phyloP scores from a whole-genome alignment of 139 green algal genomes.

The Marvania coccoides region DNA sequence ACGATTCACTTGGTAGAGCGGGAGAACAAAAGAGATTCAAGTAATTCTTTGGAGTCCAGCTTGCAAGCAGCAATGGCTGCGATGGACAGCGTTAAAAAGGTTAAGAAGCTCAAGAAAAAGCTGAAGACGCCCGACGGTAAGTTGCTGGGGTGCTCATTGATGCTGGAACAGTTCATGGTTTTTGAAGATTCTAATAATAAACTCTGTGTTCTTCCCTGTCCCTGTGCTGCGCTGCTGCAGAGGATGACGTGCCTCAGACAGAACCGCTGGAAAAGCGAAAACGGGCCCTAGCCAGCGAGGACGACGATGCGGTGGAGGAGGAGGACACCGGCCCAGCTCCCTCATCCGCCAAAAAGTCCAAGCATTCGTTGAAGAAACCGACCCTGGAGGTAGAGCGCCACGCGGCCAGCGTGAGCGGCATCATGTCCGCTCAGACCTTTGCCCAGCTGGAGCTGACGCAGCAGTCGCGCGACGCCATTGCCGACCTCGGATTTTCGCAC shows the following conservation, averaged over 20 bases:
- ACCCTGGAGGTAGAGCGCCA: background rate
- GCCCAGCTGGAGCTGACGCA: slow-evolving; percentile 56
- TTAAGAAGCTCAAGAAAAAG: slow-evolving; percentile 12
- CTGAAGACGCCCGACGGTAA: background rate
- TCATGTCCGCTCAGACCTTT: slow-evolving; percentile 72
- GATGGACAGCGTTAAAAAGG: background rate
- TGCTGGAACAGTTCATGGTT: background rate
- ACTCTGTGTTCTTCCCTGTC: too few relatives aligned
- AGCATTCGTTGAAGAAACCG: background rate
- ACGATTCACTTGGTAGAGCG: background rate
- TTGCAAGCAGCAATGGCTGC: background rate
- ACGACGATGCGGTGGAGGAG: background rate
- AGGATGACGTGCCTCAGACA: background rate
- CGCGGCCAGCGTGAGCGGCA: slow-evolving; percentile 42
- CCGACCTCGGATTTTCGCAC: slow-evolving; percentile 70
- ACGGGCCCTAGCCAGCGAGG: too few relatives aligned
- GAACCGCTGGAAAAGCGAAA: background rate
- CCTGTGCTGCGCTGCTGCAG: background rate
- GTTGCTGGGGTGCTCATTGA: background rate
- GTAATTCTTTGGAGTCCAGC: too few relatives aligned
- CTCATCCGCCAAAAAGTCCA: background rate
- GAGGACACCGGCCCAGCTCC: background rate
- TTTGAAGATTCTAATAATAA: background rate
- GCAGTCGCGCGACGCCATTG: slow-evolving; percentile 50
- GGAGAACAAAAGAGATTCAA: background rate